These are phyloP conservation scores for Cinnamomum chago DNA, from an alignment of 164 flowering plant species.

Conservation along the genomic window DNA sequence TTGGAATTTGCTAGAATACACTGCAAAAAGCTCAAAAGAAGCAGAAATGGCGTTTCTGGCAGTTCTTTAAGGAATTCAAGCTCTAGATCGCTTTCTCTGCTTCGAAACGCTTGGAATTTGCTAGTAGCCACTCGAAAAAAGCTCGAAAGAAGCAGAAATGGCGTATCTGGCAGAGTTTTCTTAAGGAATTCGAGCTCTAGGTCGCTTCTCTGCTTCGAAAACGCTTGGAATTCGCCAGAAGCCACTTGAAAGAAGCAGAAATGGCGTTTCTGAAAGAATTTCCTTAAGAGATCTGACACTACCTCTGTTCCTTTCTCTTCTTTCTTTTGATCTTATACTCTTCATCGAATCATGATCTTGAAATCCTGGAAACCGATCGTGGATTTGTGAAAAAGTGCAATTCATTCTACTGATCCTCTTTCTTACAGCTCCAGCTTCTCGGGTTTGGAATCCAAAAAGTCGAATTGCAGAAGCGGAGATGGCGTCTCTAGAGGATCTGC, in stretches of 20 bases:
- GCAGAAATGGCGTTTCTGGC: background rate
- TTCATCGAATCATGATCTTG: background rate
- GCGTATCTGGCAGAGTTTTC: background rate
- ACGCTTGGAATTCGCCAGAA: background rate
- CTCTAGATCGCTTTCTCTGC: background rate
- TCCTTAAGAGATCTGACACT: background rate
- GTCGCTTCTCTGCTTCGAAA: background rate
- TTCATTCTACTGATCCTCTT: too few relatives aligned
- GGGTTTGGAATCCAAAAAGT: background rate
- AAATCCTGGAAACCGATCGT: background rate
- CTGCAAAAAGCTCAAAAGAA: slow-evolving; percentile 1
- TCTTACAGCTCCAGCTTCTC: background rate
- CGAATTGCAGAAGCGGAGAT: slow-evolving; percentile 14
- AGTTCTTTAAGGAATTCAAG: background rate
- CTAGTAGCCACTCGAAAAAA: background rate
- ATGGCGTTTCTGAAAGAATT: too few relatives aligned
- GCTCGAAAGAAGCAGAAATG: background rate
- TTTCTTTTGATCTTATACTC: background rate
- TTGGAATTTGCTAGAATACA: background rate
- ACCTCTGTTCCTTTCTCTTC: background rate
- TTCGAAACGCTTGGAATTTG: background rate
- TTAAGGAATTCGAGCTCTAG: background rate
- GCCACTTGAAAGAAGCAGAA: background rate
- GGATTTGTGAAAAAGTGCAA: background rate
- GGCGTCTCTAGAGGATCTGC: slow-evolving; percentile 70